Conservation (phyloP, 345 rosid genomes). For the Eucalyptus cloeziana region DNA sequence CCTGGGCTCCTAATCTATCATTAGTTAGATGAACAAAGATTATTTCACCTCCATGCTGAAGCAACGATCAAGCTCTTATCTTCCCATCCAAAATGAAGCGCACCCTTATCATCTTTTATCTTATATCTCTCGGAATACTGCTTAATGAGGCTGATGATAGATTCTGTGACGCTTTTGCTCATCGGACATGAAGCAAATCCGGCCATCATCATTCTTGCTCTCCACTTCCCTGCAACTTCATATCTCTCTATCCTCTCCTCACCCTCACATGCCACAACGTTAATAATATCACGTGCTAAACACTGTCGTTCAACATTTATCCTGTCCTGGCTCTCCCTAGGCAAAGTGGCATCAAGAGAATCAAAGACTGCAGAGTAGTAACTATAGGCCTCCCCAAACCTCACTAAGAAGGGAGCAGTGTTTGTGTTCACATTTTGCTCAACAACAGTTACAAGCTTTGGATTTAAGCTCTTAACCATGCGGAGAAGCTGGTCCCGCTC, state of each 20-base stretch:
- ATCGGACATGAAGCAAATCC: conserved; percentile 64
- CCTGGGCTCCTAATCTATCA: background rate
- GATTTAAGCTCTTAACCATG: conserved; percentile 80
- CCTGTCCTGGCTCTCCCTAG: conserved; percentile 92
- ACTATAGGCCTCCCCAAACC: conserved; percentile 78
- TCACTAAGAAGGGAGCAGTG: conserved; percentile 74
- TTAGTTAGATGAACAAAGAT: background rate
- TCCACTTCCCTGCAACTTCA: conserved; percentile 92
- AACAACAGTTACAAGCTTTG: conserved; percentile 86
- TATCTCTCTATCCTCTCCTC: conserved; percentile 90
- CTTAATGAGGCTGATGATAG: conserved; percentile 27
- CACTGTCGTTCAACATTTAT: conserved; percentile 94
- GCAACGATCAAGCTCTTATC: conserved; percentile 81
- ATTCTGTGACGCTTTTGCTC: conserved; percentile 36
- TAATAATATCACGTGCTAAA: conserved; percentile 89
- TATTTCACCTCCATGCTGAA: conserved; percentile 62
- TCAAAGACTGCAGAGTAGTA: conserved; percentile 88
- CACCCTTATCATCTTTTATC: conserved; percentile 52
- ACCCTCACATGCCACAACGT: conserved; percentile 92
- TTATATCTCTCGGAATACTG: conserved; percentile 56
- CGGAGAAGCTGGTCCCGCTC: conserved; percentile 87
- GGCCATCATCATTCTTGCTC: conserved; percentile 93
- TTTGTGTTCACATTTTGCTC: conserved; percentile 94
- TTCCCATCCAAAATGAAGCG: conserved; percentile 84
- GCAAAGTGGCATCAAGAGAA: conserved; percentile 84